Evolutionary conservation across 208 protist species (phyloP).

Genomic region (Trypanosoma theileri): DNA sequence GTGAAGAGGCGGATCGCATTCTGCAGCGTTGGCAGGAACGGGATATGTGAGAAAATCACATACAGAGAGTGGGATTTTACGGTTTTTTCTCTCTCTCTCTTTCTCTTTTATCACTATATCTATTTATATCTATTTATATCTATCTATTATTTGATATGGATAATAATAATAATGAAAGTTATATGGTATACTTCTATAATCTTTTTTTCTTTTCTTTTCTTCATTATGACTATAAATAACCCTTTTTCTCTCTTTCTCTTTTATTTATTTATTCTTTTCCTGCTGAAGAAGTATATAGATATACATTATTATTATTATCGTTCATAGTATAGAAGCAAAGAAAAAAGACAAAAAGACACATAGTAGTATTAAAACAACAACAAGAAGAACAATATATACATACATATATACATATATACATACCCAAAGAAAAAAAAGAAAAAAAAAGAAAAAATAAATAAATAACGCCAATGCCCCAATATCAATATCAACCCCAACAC

Average conservation of each 20-base stretch:
- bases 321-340: too few species aligned
- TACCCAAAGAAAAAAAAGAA: neutral
- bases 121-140: too few species aligned
- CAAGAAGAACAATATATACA: neutral
- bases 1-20: conserved; percentile 43
- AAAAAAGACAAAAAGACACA: too few species aligned
- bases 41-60: neutral
- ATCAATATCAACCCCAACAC: neutral
- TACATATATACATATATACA: neutral
- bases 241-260: conserved; percentile 1
- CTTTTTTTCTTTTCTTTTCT: neutral
- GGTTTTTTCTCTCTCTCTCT: neutral
- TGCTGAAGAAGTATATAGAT: too few species aligned
- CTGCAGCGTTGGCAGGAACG: conserved; percentile 56
- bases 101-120: too few species aligned
- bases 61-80: neutral
- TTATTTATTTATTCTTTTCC: conserved; percentile 1
- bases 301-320: too few species aligned
- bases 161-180: too few species aligned
- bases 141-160: too few species aligned
- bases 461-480: neutral
- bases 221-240: neutral
- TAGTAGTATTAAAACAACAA: too few species aligned
- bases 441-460: neutral
- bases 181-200: too few species aligned